These are phyloP conservation scores for Magnaporthiopsis incrustans DNA, from an alignment of 2,329 filamentous ascomycete species.

Conservation along the genomic window DNA sequence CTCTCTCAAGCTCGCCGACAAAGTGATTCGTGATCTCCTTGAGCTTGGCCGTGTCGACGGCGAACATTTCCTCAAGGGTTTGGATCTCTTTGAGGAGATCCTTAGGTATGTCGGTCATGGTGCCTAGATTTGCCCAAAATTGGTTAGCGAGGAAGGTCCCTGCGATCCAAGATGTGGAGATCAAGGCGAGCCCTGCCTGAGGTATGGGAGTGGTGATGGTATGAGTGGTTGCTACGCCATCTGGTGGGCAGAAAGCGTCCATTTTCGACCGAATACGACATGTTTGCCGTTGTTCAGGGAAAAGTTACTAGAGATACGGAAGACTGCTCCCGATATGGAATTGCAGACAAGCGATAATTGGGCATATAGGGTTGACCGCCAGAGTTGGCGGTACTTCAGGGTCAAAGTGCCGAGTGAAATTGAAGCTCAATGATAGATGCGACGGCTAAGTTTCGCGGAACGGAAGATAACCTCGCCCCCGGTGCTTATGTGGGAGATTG, in stretches of 20 bases:
- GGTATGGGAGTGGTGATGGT: constrained; percentile 3
- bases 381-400: neutral
- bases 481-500: neutral
- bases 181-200: constrained; percentile 6
- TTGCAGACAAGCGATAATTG: neutral
- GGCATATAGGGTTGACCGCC: neutral
- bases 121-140: constrained; percentile 47
- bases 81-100: constrained; percentile 74
- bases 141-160: neutral
- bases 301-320: neutral
- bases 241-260: constrained; percentile 6
- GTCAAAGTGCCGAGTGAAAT: neutral
- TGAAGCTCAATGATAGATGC: neutral
- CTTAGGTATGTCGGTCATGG: constrained; percentile 84
- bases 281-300: neutral
- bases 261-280: constrained; percentile 7
- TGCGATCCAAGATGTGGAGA: neutral
- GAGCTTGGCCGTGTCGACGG: constrained; percentile 67
- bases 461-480: neutral
- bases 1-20: constrained; percentile 77
- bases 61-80: constrained; percentile 76
- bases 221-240: constrained; percentile 5
- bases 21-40: constrained; percentile 91
- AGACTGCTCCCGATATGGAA: neutral
- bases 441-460: neutral